Conservation (phyloP, 2,329 filamentous ascomycete genomes). For the Eurotiales sp. region DNA sequence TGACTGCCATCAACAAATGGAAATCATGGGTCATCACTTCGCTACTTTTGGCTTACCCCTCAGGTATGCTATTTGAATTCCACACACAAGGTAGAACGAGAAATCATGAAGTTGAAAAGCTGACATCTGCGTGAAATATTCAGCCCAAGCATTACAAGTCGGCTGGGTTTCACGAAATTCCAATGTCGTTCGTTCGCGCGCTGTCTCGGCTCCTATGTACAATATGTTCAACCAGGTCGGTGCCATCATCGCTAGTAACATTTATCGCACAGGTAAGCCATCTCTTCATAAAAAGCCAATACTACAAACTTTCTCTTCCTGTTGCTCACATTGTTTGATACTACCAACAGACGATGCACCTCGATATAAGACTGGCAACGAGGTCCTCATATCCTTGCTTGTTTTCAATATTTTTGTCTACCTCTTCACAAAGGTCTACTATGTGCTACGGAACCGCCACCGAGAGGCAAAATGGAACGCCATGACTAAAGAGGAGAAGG, state of each 20-base stretch:
- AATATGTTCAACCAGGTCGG: background rate
- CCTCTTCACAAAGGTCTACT: conserved; percentile 33
- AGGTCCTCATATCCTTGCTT: conserved; percentile 47
- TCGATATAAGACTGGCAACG: conserved; percentile 50
- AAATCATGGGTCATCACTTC: conserved; percentile 49
- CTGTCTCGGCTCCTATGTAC: conserved; percentile 31
- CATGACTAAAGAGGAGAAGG: conserved; percentile 46
- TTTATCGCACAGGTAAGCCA: background rate
- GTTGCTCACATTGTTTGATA: too few relatives aligned
- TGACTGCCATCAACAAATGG: conserved; percentile 47
- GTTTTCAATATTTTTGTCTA: conserved; percentile 50
- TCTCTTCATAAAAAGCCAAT: too few relatives aligned
- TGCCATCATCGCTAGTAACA: background rate
- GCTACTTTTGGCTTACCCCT: conserved; percentile 51
- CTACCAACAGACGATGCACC: conserved; percentile 47
- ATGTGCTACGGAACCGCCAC: conserved; percentile 29
- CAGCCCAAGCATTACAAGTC: conserved; percentile 52
- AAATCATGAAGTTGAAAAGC: too few relatives aligned
- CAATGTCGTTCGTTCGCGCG: conserved; percentile 36
- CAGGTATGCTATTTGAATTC: conserved; percentile 28
- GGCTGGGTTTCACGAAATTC: conserved; percentile 38
- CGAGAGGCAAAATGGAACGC: conserved; percentile 39
- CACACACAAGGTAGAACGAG: too few relatives aligned
- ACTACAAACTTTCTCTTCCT: too few relatives aligned
- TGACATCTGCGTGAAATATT: conserved; percentile 9